Evolutionary conservation across 2,329 filamentous ascomycete species (phyloP).

Genomic region (Rasamsonia emersonii): DNA sequence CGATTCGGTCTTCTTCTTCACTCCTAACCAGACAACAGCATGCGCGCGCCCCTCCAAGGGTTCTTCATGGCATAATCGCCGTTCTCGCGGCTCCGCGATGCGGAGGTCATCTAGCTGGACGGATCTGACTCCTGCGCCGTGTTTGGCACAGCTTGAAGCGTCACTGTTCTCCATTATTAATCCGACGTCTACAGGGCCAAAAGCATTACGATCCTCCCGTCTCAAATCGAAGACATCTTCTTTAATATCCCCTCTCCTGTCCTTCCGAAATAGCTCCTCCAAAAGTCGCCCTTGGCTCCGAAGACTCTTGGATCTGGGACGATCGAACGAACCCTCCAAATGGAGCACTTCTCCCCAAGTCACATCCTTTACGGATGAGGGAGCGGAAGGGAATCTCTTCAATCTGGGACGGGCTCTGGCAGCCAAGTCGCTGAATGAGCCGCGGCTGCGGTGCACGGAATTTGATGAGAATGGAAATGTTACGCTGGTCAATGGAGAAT

Average conservation of each 20-base stretch:
- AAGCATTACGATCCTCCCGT: no score
- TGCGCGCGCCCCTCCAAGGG: conserved; percentile 8
- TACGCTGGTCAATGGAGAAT: conserved; percentile 87
- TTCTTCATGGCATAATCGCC: conserved; percentile 8
- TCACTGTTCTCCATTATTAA: conserved; percentile 19
- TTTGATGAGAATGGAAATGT: conserved; percentile 89
- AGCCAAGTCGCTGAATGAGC: conserved; percentile 71
- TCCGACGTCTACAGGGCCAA: background rate
- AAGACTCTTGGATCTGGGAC: conserved; percentile 25
- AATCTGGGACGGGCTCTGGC: conserved; percentile 61
- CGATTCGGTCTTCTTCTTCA: conserved; percentile 48
- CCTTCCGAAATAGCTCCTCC: conserved; percentile 23
- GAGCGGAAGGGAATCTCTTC: conserved; percentile 54
- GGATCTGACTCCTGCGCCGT: conserved; percentile 12
- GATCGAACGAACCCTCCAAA: conserved; percentile 3
- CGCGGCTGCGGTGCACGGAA: conserved; percentile 85
- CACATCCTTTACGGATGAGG: conserved; percentile 49
- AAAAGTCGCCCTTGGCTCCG: conserved; percentile 26
- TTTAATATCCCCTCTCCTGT: conserved; percentile 5
- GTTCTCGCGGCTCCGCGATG: conserved; percentile 12
- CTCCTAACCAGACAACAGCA: conserved; percentile 21
- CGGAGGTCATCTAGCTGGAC: conserved; percentile 16
- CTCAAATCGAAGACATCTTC: no score
- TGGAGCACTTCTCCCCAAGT: conserved; percentile 41
- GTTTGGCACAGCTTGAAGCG: conserved; percentile 19